phyloP scores from a whole-genome alignment of 2,329 filamentous ascomycete species.

The Pseudonectria foliicola region DNA sequence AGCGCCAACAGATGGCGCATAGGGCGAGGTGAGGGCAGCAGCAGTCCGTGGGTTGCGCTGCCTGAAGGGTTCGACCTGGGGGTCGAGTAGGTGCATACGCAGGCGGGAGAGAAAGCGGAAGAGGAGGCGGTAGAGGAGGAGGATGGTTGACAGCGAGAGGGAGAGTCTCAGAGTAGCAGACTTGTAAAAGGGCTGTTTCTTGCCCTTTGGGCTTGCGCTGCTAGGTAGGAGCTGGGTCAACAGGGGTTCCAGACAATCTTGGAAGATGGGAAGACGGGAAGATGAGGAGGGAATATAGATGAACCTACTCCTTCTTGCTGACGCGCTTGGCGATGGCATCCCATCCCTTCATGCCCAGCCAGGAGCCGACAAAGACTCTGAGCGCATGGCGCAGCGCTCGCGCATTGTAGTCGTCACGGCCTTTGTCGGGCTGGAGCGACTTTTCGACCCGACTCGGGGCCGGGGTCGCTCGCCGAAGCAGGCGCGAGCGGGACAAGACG shows the following conservation, averaged over 20 bases:
- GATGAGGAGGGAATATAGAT: background rate
- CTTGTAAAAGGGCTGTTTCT: constrained; percentile 50
- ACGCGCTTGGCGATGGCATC: constrained; percentile 44
- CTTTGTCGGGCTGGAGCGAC: constrained; percentile 26
- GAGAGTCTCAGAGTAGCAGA: constrained; percentile 71
- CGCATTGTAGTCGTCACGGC: constrained; percentile 60
- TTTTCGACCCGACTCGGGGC: constrained; percentile 47
- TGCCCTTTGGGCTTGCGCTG: constrained; percentile 21
- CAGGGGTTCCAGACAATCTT: background rate
- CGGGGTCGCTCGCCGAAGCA: constrained; percentile 48
- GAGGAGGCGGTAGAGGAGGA: constrained; percentile 81
- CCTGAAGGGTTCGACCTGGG: constrained; percentile 75
- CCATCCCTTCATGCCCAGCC: constrained; percentile 56
- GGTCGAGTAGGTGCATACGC: constrained; percentile 68
- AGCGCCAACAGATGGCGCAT: constrained; percentile 85
- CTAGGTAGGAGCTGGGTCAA: constrained; percentile 1
- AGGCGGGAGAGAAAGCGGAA: constrained; percentile 83
- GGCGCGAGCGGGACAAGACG: constrained; percentile 63
- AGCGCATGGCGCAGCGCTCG: constrained; percentile 64
- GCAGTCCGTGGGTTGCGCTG: constrained; percentile 73
- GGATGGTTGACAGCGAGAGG: constrained; percentile 73
- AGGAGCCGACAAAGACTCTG: constrained; percentile 61
- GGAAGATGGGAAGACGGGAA: no score
- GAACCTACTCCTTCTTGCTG: constrained; percentile 39
- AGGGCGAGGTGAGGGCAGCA: constrained; percentile 67